Percentiles rank a stretch among this genome's conserved stretches.
Evolutionary conservation across 495 filamentous ascomycete genomes (phyloP).

Genomic region (Neurospora sp.): DNA sequence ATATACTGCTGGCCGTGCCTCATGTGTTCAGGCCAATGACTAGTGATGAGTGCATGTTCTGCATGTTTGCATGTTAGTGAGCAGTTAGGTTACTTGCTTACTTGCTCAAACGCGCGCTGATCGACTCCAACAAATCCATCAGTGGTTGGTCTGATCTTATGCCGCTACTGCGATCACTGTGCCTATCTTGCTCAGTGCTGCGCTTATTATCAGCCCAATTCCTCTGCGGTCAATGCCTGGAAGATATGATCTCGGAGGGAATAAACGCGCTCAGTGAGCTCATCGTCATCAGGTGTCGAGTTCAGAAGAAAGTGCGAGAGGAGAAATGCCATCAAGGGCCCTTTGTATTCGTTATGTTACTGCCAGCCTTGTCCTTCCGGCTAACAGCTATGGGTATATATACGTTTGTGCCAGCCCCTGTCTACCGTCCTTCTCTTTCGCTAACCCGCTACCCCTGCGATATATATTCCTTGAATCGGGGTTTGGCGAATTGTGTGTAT

Average conservation of each 20-base stretch:
- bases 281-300: background rate
- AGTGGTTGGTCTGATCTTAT: background rate
- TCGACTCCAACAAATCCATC: background rate
- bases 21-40: too few relatives aligned
- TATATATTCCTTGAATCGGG: background rate
- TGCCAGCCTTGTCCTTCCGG: background rate
- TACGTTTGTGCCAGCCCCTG: background rate
- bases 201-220: background rate
- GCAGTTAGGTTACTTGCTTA: background rate
- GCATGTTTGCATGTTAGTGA: too few relatives aligned
- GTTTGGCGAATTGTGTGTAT: background rate
- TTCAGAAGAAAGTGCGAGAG: background rate
- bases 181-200: background rate
- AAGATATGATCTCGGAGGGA: background rate
- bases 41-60: too few relatives aligned
- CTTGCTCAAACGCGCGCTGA: background rate
- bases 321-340: background rate
- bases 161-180: background rate
- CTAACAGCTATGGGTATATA: background rate
- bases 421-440: background rate
- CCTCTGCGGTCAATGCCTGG: background rate
- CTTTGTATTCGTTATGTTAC: background rate
- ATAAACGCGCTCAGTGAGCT: background rate
- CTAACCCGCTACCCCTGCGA: background rate
- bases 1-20: background rate